Percentiles rank a stretch among this genome's conserved stretches.
These are phyloP conservation scores for Talaromyces borbonicus DNA, from an alignment of 495 filamentous ascomycete species.

Conservation along the genomic window DNA sequence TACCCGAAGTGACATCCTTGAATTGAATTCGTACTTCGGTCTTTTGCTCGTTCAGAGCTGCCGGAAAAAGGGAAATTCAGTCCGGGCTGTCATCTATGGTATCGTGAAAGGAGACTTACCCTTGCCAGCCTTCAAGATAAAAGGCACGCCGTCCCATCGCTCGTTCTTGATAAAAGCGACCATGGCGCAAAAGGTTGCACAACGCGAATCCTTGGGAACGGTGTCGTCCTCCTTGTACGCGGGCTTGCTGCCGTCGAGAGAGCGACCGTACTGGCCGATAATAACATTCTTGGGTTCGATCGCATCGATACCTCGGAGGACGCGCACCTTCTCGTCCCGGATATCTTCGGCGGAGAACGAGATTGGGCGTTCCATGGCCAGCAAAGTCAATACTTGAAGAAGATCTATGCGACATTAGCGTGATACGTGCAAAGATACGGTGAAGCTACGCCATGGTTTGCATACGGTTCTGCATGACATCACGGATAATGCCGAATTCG, in stretches of 20 bases:
- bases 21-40: slow-evolving; percentile 99
- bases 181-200: slow-evolving; percentile 95
- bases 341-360: slow-evolving; percentile 98
- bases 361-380: slow-evolving; percentile 97
- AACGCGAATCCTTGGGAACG: slow-evolving; percentile 92
- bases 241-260: slow-evolving; percentile 92
- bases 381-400: slow-evolving; percentile 87
- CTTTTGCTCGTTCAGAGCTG: slow-evolving; percentile 97
- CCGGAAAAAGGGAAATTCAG: slow-evolving; percentile 7
- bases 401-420: slow-evolving; percentile 48
- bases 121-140: slow-evolving; percentile 99
- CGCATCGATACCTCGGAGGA: slow-evolving; percentile 82
- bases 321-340: slow-evolving; percentile 96
- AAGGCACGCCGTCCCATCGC: slow-evolving; percentile 98
- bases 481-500: slow-evolving; percentile 98
- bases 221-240: slow-evolving; percentile 98
- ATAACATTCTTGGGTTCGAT: slow-evolving; percentile 99
- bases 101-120: slow-evolving; percentile 27
- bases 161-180: slow-evolving; percentile 99
- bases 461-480: slow-evolving; percentile 91
- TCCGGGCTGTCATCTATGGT: background rate
- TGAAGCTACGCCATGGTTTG: background rate
- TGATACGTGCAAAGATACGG: background rate
- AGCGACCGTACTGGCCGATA: slow-evolving; percentile 97
- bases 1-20: slow-evolving; percentile 97